phyloP scores from a whole-genome alignment of 441 rosid genomes.

The Manihot esculenta region DNA sequence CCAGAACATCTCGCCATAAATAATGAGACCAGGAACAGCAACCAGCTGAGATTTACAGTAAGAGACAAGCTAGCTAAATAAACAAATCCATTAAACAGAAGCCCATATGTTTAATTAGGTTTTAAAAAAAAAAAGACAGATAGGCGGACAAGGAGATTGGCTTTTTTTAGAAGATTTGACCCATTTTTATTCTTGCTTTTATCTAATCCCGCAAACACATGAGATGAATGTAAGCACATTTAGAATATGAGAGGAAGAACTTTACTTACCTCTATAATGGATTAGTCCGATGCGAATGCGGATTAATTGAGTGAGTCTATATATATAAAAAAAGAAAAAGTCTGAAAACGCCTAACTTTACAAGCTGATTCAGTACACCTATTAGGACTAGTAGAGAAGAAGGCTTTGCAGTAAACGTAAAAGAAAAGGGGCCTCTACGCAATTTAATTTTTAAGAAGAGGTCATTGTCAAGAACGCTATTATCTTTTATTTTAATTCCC shows the following conservation, averaged over 20 bases:
- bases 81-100: not conserved
- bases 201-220: constrained; percentile 7
- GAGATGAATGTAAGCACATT: too few relatives aligned
- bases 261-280: too few relatives aligned
- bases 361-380: constrained; percentile 2
- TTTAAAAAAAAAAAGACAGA: too few relatives aligned
- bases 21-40: not conserved
- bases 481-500: constrained; percentile 4
- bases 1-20: not conserved
- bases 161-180: constrained; percentile 14
- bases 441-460: not conserved
- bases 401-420: not conserved
- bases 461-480: not conserved
- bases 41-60: not conserved
- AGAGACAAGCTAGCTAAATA: not conserved
- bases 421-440: constrained; percentile 3
- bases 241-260: too few relatives aligned
- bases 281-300: too few relatives aligned
- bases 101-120: constrained; percentile 1
- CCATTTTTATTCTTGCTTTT: not conserved
- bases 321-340: too few relatives aligned
- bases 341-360: not conserved
- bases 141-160: not conserved
- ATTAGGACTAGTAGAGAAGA: not conserved
- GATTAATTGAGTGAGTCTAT: too few relatives aligned